Conservation (phyloP, 768 basidiomycete species). For the Neoboletus brunneissimus region DNA sequence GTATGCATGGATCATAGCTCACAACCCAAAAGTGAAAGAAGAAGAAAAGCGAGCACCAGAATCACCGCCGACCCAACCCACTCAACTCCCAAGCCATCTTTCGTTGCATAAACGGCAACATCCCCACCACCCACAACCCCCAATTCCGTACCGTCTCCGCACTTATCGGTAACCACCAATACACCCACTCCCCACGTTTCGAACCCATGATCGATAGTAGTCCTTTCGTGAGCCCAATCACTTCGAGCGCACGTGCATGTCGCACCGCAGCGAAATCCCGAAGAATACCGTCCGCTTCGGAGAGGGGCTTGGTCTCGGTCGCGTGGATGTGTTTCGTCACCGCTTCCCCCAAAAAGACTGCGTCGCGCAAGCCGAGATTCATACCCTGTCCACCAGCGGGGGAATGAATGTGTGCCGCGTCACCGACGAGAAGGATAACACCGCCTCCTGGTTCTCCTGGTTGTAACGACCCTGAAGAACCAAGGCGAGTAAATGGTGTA, state of each 20-base stretch:
- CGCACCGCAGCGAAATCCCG: conserved; percentile 36
- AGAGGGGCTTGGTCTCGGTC: conserved; percentile 3
- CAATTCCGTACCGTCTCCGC: conserved; percentile 27
- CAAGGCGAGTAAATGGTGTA: conserved; percentile 34
- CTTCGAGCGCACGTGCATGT: conserved; percentile 39
- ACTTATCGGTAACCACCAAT: conserved; percentile 31
- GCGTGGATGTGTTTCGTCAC: conserved; percentile 37
- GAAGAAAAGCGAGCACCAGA: background rate
- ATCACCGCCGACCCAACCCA: conserved; percentile 27
- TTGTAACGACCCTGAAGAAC: background rate
- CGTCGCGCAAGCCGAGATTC: conserved; percentile 57
- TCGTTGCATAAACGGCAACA: conserved; percentile 17
- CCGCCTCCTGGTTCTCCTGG: conserved; percentile 12
- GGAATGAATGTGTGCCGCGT: conserved; percentile 54
- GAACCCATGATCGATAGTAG: conserved; percentile 27
- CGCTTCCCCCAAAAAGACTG: conserved; percentile 42
- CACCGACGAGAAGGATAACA: conserved; percentile 36
- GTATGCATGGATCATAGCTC: no score
- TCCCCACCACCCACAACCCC: conserved; percentile 22
- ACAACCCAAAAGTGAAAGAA: background rate
- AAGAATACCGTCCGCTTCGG: conserved; percentile 34
- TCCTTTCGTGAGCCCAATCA: conserved; percentile 41
- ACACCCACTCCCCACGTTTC: conserved; percentile 7
- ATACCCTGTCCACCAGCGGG: conserved; percentile 58
- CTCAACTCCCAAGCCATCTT: conserved; percentile 26